Evolutionary conservation across 1,284 basidiomycete genomes (phyloP).

Genomic region (Inonotus hispidus): DNA sequence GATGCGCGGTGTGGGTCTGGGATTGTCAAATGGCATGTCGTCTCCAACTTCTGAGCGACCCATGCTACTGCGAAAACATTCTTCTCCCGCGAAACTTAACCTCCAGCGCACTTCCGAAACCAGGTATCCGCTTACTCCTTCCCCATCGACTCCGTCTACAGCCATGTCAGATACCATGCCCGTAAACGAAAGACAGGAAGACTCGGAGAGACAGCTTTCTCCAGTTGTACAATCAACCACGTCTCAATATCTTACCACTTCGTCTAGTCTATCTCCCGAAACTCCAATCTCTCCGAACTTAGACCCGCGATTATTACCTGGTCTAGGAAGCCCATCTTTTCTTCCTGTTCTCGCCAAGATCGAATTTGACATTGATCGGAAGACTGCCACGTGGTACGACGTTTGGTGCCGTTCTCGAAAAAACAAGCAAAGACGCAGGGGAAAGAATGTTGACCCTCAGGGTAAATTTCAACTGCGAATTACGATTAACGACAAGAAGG

Average conservation of each 20-base stretch:
- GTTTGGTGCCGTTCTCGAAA: conserved; percentile 66
- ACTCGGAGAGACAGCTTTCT: not conserved
- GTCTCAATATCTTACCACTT: conserved; percentile 23
- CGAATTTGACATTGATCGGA: conserved; percentile 79
- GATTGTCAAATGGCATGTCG: conserved; percentile 36
- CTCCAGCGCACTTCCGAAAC: conserved; percentile 23
- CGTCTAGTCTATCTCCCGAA: conserved; percentile 53
- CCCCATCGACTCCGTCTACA: conserved; percentile 46
- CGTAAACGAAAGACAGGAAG: not conserved
- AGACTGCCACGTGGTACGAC: conserved; percentile 70
- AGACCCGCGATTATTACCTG: conserved; percentile 56
- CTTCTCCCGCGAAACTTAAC: conserved; percentile 28
- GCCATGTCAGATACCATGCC: not conserved
- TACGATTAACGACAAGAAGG: conserved; percentile 15
- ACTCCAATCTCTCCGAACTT: conserved; percentile 41
- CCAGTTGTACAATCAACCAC: conserved; percentile 7
- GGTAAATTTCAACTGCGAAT: conserved; percentile 16
- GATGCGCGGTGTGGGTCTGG: conserved; percentile 37
- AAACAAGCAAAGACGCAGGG: conserved; percentile 18
- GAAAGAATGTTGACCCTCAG: conserved; percentile 24
- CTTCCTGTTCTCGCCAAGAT: conserved; percentile 83
- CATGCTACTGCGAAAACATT: conserved; percentile 9
- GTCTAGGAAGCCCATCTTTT: conserved; percentile 53
- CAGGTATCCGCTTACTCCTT: conserved; percentile 41
- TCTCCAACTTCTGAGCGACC: conserved; percentile 33